Conservation (phyloP, 2,329 filamentous ascomycete genomes). For the Geosmithia morbida region DNA sequence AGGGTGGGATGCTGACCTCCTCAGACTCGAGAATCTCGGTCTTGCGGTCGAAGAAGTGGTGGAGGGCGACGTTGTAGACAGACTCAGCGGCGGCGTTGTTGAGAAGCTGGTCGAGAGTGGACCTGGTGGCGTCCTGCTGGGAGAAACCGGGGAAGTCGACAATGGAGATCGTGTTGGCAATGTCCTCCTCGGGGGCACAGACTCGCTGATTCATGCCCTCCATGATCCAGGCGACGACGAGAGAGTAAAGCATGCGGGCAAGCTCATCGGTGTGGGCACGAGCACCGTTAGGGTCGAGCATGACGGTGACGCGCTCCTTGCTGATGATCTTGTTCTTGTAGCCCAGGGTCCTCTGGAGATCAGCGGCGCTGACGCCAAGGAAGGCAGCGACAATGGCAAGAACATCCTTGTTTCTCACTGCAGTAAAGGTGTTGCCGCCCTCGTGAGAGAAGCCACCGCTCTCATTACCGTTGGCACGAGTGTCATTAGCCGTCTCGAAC, state of each 20-base stretch:
- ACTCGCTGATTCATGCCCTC: constrained; percentile 84
- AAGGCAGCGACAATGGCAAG: constrained; percentile 84
- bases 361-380: constrained; percentile 66
- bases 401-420: constrained; percentile 87
- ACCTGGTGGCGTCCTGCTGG: constrained; percentile 70
- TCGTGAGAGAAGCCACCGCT: constrained; percentile 95
- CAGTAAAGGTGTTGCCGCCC: constrained; percentile 71
- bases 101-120: constrained; percentile 78
- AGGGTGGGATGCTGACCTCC: constrained; percentile 78
- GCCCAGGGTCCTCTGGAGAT: constrained; percentile 76
- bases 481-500: constrained; percentile 71
- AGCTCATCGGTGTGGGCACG: constrained; percentile 88
- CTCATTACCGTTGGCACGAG: constrained; percentile 68
- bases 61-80: constrained; percentile 83
- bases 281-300: constrained; percentile 87
- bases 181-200: constrained; percentile 74
- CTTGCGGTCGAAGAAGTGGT: constrained; percentile 92
- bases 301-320: constrained; percentile 93
- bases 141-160: constrained; percentile 95
- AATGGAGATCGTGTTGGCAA: constrained; percentile 87
- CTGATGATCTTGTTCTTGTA: constrained; percentile 97
- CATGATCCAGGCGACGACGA: constrained; percentile 86
- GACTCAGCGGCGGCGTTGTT: constrained; percentile 90
- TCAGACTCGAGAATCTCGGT: constrained; percentile 89
- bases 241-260: constrained; percentile 81